Conservation (phyloP, 768 basidiomycete species). For the Lactarius sp. region DNA sequence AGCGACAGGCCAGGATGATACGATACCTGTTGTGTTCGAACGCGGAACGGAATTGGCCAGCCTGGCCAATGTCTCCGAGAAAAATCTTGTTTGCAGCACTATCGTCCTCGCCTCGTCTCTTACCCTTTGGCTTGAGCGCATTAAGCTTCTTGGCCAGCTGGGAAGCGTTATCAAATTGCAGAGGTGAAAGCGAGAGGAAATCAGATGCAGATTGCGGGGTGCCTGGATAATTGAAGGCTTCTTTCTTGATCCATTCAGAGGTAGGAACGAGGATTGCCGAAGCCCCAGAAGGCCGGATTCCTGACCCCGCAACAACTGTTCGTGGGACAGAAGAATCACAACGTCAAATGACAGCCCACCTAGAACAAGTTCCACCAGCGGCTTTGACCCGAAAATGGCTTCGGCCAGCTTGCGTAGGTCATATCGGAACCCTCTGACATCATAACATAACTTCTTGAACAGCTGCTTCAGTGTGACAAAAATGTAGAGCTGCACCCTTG, state of each 20-base stretch:
- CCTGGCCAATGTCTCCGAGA: background rate
- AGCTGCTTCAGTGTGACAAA: background rate
- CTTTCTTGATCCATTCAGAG: constrained; percentile 7
- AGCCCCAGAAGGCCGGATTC: constrained; percentile 22
- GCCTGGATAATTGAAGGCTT: constrained; percentile 1
- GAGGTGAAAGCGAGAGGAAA: constrained; percentile 25
- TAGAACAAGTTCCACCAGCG: constrained; percentile 16
- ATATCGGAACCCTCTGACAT: constrained; percentile 7
- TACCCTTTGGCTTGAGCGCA: constrained; percentile 15
- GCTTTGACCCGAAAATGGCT: constrained; percentile 8
- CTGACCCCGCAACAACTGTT: constrained; percentile 1
- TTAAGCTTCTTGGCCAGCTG: constrained; percentile 19
- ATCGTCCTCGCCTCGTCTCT: constrained; percentile 14
- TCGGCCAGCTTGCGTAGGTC: constrained; percentile 14
- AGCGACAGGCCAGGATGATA: background rate
- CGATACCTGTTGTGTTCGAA: constrained; percentile 23
- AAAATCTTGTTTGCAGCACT: constrained; percentile 21
- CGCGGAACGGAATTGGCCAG: constrained; percentile 16
- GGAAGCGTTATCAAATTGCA: constrained; percentile 7
- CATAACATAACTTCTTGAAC: constrained; percentile 1
- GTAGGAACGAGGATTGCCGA: constrained; percentile 19
- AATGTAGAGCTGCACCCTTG: constrained; percentile 12
- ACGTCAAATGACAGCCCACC: constrained; percentile 10
- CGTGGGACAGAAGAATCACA: background rate
- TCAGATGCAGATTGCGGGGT: constrained; percentile 5